Conservation (phyloP, 352 stramenopile genomes). For the Pythium oligandrum region DNA sequence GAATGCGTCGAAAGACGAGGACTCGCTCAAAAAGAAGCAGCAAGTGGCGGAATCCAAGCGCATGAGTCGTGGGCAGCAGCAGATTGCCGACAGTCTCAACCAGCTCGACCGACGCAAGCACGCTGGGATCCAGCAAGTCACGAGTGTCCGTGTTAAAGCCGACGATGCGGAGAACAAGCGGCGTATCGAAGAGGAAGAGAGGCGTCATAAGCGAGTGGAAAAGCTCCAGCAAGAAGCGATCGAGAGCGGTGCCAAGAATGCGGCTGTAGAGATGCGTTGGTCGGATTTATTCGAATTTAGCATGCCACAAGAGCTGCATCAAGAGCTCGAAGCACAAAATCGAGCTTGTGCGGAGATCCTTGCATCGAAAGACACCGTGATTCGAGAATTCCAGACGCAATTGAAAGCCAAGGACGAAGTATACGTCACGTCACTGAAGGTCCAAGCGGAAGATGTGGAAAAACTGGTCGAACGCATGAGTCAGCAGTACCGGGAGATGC, state of each 20-base stretch:
- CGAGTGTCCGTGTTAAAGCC: conserved; percentile 85
- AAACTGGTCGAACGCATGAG: conserved; percentile 87
- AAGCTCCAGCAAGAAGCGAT: conserved; percentile 91
- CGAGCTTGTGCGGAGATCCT: conserved; percentile 87
- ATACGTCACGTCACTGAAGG: conserved; percentile 90
- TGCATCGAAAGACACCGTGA: conserved; percentile 84
- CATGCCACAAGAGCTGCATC: conserved; percentile 91
- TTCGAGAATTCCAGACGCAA: conserved; percentile 88
- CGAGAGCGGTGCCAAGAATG: conserved; percentile 87
- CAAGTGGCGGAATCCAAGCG: conserved; percentile 52
- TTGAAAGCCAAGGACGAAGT: conserved; percentile 94
- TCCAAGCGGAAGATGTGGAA: conserved; percentile 88
- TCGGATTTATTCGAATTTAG: conserved; percentile 89
- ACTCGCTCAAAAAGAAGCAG: conserved; percentile 68
- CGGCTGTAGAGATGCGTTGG: conserved; percentile 92
- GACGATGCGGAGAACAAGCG: conserved; percentile 88
- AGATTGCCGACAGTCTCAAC: conserved; percentile 74
- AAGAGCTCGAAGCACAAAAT: conserved; percentile 87
- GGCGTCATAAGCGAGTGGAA: conserved; percentile 76
- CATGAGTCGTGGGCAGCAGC: conserved; percentile 70
- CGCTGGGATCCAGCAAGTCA: conserved; percentile 86
- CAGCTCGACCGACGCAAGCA: conserved; percentile 72
- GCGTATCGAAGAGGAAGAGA: conserved; percentile 88
- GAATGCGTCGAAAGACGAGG: conserved; percentile 77
- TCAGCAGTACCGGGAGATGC: conserved; percentile 90